Evolutionary conservation across 257 asterid genomes (phyloP), one percentile per base, ranked within the genome.

Genomic region (Marsdenia floribunda): DNA sequence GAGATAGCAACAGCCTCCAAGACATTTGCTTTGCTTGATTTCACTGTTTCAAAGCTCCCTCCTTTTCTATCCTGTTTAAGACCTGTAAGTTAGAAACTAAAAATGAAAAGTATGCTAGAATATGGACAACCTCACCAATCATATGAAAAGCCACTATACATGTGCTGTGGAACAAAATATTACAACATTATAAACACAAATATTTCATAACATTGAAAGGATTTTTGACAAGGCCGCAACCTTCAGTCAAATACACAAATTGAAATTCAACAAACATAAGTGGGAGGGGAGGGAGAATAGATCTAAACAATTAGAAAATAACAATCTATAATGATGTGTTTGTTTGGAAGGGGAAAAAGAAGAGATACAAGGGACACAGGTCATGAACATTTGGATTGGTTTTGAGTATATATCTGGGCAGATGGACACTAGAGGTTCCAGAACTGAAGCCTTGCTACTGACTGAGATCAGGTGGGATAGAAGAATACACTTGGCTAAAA

Each of bases 1-100:
- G 83, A 77, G 60, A 46, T 73, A 64, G 47, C 81, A 40, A 79
- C 68, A 64, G 21, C 64, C 60, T 47, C 71, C 49, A 74, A 74
- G 40, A 61, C 59, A 11, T 24, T 46, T 47, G 71, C 33, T 61
- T 63, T 64, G 54, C 71, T 50, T 10, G 64, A 24, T 21, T 61
- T 63, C 22, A 49, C 29, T 16, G 55, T 73, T 54, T 15, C 47
- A 42, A 26, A 53, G n/a, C 29, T 73, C 46, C 61, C 35, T 44
- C 42, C 26, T 47, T 44, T 35, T 53, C 26, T 46, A 21, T 47
- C 61, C 71, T 61, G 71, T 73, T 26, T 38, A 73, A 73, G 60
- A 61, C 71, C 77, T 73, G 77, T 59, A 73, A 73, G 69, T 73
- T 73, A 73, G 77, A 46, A 60, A 63, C 70, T 44, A 53, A 47